Conservation (phyloP, 2,329 filamentous ascomycete genomes). For the Colletotrichum costaricense region DNA sequence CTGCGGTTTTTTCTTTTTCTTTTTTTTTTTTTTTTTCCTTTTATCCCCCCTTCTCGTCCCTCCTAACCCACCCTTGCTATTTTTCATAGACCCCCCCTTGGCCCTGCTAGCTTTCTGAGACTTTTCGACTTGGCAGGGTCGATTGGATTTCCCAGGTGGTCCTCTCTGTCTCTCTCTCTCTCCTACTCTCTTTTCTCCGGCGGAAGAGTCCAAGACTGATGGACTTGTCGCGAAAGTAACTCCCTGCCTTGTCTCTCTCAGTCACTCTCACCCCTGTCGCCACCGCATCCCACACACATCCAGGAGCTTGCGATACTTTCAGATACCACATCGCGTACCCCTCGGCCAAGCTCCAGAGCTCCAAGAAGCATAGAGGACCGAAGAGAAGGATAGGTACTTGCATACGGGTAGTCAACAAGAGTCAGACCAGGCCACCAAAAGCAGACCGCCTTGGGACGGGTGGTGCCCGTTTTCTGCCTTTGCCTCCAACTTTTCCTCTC, state of each 20-base stretch:
- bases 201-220: neutral
- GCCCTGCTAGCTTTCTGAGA: constrained; percentile 34
- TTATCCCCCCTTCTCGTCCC: neutral
- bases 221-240: neutral
- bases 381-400: neutral
- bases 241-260: neutral
- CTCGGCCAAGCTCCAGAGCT: neutral
- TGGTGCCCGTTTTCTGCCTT: constrained; percentile 29
- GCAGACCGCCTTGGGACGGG: constrained; percentile 23
- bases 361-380: neutral
- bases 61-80: constrained; percentile 2
- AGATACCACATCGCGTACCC: neutral
- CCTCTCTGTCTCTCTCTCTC: neutral
- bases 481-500: constrained; percentile 21
- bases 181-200: neutral
- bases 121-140: constrained; percentile 32
- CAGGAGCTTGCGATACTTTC: neutral
- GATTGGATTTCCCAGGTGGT: constrained; percentile 14
- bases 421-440: constrained; percentile 1
- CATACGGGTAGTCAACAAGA: neutral
- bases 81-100: neutral
- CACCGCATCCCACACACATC: neutral
- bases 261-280: neutral
- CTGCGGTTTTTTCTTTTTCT: neutral
- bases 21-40: neutral